Percentiles rank a stretch among this genome's conserved stretches.
Evolutionary conservation across 2,329 filamentous ascomycete genomes (phyloP).

Genomic region (Pseudogymnoascus sp.): DNA sequence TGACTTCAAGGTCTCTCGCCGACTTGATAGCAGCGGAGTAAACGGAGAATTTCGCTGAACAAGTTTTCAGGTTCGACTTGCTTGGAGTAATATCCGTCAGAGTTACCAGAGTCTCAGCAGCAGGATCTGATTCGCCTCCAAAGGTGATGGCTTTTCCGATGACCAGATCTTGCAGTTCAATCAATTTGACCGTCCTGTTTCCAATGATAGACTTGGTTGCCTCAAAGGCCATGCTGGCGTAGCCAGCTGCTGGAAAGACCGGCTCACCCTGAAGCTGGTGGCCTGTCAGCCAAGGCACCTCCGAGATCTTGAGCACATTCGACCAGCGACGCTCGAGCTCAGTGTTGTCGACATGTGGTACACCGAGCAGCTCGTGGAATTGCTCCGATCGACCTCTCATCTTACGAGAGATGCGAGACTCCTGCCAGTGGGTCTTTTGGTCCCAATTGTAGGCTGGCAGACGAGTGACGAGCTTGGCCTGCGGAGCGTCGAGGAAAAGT

Average conservation of each 20-base stretch:
- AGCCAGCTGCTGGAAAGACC: conserved; percentile 40
- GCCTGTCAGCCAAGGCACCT: conserved; percentile 9
- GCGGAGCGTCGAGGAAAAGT: not conserved
- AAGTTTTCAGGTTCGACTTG: not conserved
- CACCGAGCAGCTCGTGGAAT: conserved; percentile 15
- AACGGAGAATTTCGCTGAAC: not conserved
- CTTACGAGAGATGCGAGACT: conserved; percentile 11
- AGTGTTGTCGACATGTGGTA: not conserved
- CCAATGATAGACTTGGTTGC: conserved; percentile 27
- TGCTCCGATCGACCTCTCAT: not conserved
- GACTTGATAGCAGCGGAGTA: not conserved
- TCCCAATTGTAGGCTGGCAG: conserved; percentile 17
- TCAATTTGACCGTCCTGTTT: not conserved
- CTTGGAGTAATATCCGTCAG: not conserved
- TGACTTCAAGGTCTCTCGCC: not conserved
- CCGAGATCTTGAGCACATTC: not conserved
- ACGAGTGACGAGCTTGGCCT: conserved; percentile 4
- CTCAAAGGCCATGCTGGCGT: conserved; percentile 40
- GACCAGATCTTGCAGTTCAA: conserved; percentile 13
- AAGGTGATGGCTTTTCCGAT: conserved; percentile 14
- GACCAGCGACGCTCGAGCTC: not conserved
- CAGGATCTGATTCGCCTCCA: conserved; percentile 5
- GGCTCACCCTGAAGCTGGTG: conserved; percentile 12
- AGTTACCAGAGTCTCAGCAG: conserved; percentile 4
- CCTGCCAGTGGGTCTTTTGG: conserved; percentile 16